Evolutionary conservation across 1,284 basidiomycete genomes (phyloP).

Genomic region (Sporisorium exsertum): DNA sequence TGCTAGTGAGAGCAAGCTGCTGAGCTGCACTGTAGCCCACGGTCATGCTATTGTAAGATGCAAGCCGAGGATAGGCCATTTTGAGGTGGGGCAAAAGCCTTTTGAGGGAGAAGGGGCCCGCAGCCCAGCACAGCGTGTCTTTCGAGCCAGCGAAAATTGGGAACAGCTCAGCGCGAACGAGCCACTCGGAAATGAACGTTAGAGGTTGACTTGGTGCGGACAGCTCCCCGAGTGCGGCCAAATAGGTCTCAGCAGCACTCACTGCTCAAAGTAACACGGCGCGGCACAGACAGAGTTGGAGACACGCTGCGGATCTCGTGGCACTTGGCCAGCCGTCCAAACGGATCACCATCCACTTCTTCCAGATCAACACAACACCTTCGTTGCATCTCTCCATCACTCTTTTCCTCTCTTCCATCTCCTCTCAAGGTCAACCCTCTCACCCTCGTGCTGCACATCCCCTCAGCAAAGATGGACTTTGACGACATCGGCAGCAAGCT

Average conservation of each 20-base stretch:
- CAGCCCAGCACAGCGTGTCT: background rate
- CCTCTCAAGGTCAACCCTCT: background rate
- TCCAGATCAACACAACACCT: constrained; percentile 1
- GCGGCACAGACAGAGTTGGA: background rate
- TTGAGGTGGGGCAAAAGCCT: background rate
- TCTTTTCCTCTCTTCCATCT: background rate
- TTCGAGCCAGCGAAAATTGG: background rate
- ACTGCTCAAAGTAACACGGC: constrained; percentile 32
- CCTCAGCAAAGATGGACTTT: constrained; percentile 32
- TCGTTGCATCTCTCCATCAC: background rate
- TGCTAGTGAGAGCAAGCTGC: background rate
- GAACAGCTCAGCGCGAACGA: constrained; percentile 11
- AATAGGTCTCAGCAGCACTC: background rate
- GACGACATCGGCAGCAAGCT: constrained; percentile 62
- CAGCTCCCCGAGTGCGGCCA: background rate
- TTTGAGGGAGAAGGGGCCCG: background rate
- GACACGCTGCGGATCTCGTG: background rate
- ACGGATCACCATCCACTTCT: constrained; percentile 7
- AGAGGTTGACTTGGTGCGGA: background rate
- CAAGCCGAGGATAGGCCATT: background rate
- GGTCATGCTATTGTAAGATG: background rate
- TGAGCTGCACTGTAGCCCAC: background rate
- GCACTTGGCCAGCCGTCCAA: background rate
- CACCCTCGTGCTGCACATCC: too few species aligned
- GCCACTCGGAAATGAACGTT: constrained; percentile 3